Conservation (phyloP, 2,329 filamentous ascomycete genomes). For the Geoglossum cookeanum region DNA sequence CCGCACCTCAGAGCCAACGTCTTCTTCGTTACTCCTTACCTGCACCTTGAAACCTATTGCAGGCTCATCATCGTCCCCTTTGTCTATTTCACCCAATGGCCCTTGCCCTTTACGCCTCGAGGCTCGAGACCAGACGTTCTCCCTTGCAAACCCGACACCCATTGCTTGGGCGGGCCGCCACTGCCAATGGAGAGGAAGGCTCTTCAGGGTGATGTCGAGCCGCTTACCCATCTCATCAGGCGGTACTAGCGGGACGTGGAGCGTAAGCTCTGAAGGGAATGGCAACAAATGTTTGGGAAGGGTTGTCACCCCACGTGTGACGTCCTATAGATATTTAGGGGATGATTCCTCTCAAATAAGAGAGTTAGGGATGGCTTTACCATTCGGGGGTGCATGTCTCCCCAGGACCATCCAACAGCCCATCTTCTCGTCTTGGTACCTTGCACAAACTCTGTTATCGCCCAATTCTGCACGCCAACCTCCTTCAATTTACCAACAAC, state of each 20-base stretch:
- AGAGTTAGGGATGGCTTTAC: slow-evolving; percentile 13
- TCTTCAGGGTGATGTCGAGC: slow-evolving; percentile 29
- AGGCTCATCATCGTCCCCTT: slow-evolving; percentile 15
- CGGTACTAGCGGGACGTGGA: slow-evolving; percentile 20
- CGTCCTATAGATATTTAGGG: slow-evolving; percentile 4
- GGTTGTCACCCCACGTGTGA: slow-evolving; percentile 25
- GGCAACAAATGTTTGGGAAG: slow-evolving; percentile 33
- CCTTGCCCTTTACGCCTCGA: slow-evolving; percentile 41
- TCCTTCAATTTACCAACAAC: slow-evolving; percentile 40
- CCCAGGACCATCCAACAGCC: slow-evolving; percentile 79
- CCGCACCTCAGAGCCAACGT: slow-evolving; percentile 27
- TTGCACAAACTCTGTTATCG: slow-evolving; percentile 61
- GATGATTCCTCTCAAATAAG: neutral
- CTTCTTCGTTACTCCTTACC: slow-evolving; percentile 13
- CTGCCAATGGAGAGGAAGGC: slow-evolving; percentile 43
- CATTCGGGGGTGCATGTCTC: slow-evolving; percentile 41
- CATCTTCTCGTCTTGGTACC: slow-evolving; percentile 64
- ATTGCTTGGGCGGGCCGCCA: slow-evolving; percentile 36
- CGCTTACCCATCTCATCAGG: slow-evolving; percentile 15
- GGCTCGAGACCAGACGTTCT: slow-evolving; percentile 61
- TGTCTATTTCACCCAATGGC: slow-evolving; percentile 4
- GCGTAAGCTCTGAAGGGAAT: slow-evolving; percentile 30
- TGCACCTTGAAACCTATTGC: slow-evolving; percentile 21
- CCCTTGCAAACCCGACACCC: slow-evolving; percentile 43
- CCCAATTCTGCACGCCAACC: slow-evolving; percentile 52